phyloP scores from a whole-genome alignment of 108 stramenopile genomes.

The Pseudonitzschia multistriata region DNA sequence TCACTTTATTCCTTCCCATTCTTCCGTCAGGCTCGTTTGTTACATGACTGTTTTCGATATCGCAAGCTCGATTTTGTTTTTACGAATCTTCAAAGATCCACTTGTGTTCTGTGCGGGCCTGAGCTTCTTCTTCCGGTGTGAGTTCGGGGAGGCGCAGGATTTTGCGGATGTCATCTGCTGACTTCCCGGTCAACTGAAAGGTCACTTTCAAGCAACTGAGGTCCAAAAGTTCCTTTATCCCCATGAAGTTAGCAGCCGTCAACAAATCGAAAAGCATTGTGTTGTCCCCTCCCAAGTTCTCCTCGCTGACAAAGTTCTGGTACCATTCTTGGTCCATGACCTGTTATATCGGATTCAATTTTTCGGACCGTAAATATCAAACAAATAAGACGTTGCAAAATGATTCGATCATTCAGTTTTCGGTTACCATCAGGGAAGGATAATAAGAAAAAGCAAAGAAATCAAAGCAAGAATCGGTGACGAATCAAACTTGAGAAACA shows the following conservation, averaged over 20 bases:
- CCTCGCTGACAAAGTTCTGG: conserved; percentile 50
- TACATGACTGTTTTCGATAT: no score
- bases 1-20: no score
- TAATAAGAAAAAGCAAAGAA: not conserved
- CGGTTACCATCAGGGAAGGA: no score
- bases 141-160: conserved; percentile 73
- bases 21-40: no score
- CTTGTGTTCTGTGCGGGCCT: conserved; percentile 65
- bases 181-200: conserved; percentile 69
- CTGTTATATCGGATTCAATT: conserved; percentile 9
- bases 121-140: conserved; percentile 70
- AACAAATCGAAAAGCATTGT: conserved; percentile 75
- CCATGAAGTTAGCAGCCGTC: conserved; percentile 81
- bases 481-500: not conserved
- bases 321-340: conserved; percentile 79
- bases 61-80: not conserved
- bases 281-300: conserved; percentile 24
- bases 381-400: not conserved
- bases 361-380: not conserved
- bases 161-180: conserved; percentile 70
- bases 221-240: conserved; percentile 79
- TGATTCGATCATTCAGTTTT: no score
- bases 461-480: not conserved
- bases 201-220: conserved; percentile 72
- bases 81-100: conserved; percentile 82